Conservation (phyloP, 306 rosid species). For the Dryas octopetala region DNA sequence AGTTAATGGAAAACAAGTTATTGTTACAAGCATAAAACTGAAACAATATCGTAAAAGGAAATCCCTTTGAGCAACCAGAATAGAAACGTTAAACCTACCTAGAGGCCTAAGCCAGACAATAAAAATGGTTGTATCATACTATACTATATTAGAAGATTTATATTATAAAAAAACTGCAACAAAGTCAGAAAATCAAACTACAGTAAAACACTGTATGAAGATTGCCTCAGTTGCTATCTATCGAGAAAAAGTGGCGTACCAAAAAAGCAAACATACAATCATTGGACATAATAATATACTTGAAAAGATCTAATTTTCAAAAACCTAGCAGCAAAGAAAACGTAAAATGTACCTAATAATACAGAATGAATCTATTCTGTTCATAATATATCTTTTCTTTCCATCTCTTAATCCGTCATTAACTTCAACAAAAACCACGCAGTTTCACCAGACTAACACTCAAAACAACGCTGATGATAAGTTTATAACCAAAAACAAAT, state of each 20-base stretch:
- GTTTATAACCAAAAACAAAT: constrained; percentile 16
- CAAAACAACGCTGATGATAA: background rate
- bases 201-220: background rate
- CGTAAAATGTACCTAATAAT: constrained; percentile 40
- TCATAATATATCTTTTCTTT: constrained; percentile 14
- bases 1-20: background rate
- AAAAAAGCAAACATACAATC: constrained; percentile 40
- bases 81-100: background rate
- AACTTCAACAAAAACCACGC: constrained; percentile 19
- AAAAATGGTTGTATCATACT: background rate
- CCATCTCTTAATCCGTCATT: constrained; percentile 15
- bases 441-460: background rate
- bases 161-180: background rate
- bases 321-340: constrained; percentile 32
- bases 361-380: constrained; percentile 27
- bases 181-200: background rate
- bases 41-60: background rate
- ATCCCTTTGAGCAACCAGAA: constrained; percentile 19
- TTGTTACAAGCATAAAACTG: background rate
- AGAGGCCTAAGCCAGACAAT: background rate
- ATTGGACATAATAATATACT: constrained; percentile 30
- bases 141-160: background rate
- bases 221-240: constrained; percentile 17
- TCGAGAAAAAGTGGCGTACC: constrained; percentile 26
- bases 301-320: constrained; percentile 19